Evolutionary conservation across 257 asterid genomes (phyloP).

Genomic region (Scutellaria barbata): DNA sequence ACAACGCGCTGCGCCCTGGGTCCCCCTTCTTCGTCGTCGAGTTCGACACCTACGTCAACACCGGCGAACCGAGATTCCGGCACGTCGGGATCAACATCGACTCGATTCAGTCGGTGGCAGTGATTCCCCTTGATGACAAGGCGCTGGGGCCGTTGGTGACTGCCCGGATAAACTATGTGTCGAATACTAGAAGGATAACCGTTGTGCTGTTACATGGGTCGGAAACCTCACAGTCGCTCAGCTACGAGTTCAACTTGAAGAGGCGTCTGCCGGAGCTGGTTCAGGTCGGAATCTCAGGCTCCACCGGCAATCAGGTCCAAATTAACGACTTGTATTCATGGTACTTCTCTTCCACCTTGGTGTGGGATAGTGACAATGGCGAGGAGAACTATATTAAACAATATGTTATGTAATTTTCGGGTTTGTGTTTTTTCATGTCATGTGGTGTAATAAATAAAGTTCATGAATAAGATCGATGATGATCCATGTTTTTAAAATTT

Average conservation of each 20-base stretch:
- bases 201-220: not conserved
- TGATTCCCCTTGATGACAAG: not conserved
- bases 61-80: not conserved
- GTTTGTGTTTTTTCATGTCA: too few relatives aligned
- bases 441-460: too few relatives aligned
- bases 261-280: not conserved
- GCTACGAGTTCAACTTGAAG: not conserved
- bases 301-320: not conserved
- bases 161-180: not conserved
- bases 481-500: too few relatives aligned
- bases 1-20: too few relatives aligned
- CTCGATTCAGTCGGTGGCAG: not conserved
- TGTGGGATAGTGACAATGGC: too few relatives aligned
- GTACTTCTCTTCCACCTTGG: not conserved
- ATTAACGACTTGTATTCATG: not conserved
- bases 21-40: constrained; percentile 10
- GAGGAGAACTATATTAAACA: too few relatives aligned
- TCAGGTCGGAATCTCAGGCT: constrained; percentile 9
- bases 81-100: constrained; percentile 19
- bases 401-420: too few relatives aligned
- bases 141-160: not conserved
- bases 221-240: not conserved
- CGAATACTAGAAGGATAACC: not conserved
- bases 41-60: constrained; percentile 5
- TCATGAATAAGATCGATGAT: too few relatives aligned